Conservation (phyloP, 2,329 filamentous ascomycete genomes). For the Rhynchosporium graminicola region DNA sequence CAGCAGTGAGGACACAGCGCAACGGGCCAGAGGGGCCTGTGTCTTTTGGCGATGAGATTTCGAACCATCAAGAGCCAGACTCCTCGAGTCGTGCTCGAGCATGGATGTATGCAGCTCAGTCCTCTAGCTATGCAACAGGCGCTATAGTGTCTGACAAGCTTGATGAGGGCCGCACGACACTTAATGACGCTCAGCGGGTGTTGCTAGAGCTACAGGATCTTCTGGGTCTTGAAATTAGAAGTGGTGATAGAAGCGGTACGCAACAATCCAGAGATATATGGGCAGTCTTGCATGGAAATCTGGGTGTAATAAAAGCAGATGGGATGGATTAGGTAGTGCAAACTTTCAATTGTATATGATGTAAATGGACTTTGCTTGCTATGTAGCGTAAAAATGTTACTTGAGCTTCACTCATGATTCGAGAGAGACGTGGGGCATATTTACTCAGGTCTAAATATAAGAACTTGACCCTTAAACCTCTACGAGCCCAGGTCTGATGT, state of each 20-base stretch:
- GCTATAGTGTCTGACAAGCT: constrained; percentile 61
- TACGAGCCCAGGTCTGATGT: too few relatives aligned
- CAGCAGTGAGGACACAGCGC: constrained; percentile 35
- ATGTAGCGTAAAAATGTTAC: not conserved
- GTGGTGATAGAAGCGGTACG: constrained; percentile 3
- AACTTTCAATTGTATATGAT: not conserved
- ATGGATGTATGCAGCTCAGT: constrained; percentile 62
- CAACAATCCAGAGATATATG: constrained; percentile 34
- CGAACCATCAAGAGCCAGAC: constrained; percentile 44
- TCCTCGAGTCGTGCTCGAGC: constrained; percentile 50
- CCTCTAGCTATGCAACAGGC: constrained; percentile 59
- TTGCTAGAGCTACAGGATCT: constrained; percentile 53
- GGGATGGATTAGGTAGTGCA: constrained; percentile 11
- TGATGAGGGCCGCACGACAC: constrained; percentile 57
- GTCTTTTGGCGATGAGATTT: constrained; percentile 49
- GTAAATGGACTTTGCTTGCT: not conserved
- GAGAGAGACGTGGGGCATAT: too few relatives aligned
- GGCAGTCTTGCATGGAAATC: constrained; percentile 37
- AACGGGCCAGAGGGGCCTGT: constrained; percentile 40
- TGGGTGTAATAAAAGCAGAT: constrained; percentile 37
- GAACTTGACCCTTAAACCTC: too few relatives aligned
- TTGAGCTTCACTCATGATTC: not conserved
- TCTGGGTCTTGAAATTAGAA: constrained; percentile 42
- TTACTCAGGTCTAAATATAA: too few relatives aligned
- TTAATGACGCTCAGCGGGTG: constrained; percentile 53